Conservation (phyloP, 768 basidiomycete species). For the Rhodotorula graminis region DNA sequence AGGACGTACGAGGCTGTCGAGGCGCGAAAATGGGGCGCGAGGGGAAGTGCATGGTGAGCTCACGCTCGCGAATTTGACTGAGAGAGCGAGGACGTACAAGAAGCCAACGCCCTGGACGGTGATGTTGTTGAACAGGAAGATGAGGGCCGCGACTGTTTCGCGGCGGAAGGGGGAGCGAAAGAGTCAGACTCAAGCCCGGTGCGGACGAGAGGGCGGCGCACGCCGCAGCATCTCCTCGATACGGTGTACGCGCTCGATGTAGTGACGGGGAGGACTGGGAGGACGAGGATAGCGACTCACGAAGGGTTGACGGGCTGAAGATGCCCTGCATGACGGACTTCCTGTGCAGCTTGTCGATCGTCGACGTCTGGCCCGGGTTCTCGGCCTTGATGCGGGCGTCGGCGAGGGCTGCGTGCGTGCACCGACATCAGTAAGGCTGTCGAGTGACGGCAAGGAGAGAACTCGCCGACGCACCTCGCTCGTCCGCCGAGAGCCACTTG, state of each 20-base stretch:
- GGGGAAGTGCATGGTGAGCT: no score
- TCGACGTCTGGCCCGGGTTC: constrained; percentile 32
- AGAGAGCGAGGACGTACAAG: background rate
- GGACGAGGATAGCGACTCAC: no score
- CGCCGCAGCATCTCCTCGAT: no score
- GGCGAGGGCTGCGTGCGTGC: background rate
- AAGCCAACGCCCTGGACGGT: background rate
- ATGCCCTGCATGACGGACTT: constrained; percentile 19
- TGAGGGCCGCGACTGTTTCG: constrained; percentile 12
- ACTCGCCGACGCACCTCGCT: constrained; percentile 16
- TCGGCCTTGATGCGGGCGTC: constrained; percentile 40
- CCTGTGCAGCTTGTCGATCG: constrained; percentile 39
- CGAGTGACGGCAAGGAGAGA: no score
- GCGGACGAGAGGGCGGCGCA: no score
- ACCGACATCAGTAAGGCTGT: background rate
- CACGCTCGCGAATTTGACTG: no score
- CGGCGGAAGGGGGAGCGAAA: background rate
- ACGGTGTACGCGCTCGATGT: no score
- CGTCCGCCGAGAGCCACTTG: constrained; percentile 32
- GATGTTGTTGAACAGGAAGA: constrained; percentile 42
- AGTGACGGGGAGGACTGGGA: no score
- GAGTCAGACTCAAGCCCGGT: no score
- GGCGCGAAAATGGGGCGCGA: no score
- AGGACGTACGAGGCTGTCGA: background rate
- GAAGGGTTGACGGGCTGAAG: constrained; percentile 21